Evolutionary conservation across 2,329 filamentous ascomycete genomes (phyloP), one percentile per base, ranked within the genome.

Genomic region (Talaromyces sp.): DNA sequence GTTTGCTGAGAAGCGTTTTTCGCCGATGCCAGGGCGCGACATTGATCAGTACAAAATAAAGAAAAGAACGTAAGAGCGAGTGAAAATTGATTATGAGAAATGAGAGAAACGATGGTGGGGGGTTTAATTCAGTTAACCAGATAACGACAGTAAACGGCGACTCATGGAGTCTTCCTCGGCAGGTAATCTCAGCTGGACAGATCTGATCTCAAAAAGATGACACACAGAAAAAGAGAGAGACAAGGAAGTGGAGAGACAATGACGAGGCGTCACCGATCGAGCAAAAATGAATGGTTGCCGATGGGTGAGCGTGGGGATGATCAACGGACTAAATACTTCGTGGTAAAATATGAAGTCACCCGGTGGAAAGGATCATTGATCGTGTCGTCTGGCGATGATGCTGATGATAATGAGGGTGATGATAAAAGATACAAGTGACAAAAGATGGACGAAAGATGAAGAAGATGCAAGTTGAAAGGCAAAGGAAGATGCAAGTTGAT

Each of bases 1-100:
- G 63, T 78, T 74, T 59, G 65, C 66, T 22, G 76, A 78, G 60
- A 78, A 75, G 54, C 74, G 72, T 61, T 76, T 77, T 59, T 72
- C 63, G 33, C 66, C 60, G 56, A 73, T 63, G 51, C 72, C 73
- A 61, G 72, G 66, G 46, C 69, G 67, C 51, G 67, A 69, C 73
- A 75, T 75, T 43, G 60, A 53, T 13, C 35, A 21, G 6, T 10
- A 11, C n/a, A n/a, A n/a, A n/a, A n/a, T n/a, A 40, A 25, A 45
- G 4, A 31, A 19, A 40, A 28, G 28, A 46, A 22, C 13, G 28
- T 10, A 22, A 46, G 25, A 17, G 28, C 33, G 39, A 45, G 54
- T 11, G 25, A 35, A n/a, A n/a, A n/a, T n/a, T n/a, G 10, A 11
- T n/a, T 9, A n/a, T 31, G n/a, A n/a, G 25, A 15, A 45, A 39